phyloP scores from a whole-genome alignment of 139 green algal genomes.

The Chlorella sorokiniana region DNA sequence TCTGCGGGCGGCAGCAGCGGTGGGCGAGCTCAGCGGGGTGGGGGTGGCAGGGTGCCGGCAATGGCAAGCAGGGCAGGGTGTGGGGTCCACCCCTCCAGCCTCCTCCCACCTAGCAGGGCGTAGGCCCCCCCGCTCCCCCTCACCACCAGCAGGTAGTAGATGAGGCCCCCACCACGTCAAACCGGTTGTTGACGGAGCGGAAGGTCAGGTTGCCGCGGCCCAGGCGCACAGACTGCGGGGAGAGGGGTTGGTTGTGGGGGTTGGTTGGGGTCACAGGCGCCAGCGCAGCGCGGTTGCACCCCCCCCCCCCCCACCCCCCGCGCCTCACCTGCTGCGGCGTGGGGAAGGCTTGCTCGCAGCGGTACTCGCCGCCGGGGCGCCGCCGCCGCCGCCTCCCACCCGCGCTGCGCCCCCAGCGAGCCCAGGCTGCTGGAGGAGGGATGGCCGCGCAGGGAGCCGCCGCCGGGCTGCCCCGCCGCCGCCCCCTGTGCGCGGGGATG shows the following conservation, averaged over 20 bases:
- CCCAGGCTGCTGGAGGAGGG: constrained; percentile 34
- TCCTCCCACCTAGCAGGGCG: neutral
- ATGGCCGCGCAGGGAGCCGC: constrained; percentile 7
- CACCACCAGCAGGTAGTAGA: constrained; percentile 88
- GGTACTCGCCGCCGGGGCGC: constrained; percentile 64
- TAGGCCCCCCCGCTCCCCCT: neutral
- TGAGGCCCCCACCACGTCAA: constrained; percentile 84
- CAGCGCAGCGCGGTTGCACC: neutral
- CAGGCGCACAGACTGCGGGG: constrained; percentile 55
- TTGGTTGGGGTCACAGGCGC: neutral
- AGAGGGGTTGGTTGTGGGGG: neutral
- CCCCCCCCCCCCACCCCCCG: neutral
- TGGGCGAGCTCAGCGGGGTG: neutral
- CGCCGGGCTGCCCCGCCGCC: neutral
- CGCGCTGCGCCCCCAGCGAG: neutral
- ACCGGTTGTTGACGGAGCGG: constrained; percentile 73
- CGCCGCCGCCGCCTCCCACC: neutral
- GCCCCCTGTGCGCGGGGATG: constrained; percentile 9
- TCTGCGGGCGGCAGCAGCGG: constrained; percentile 22
- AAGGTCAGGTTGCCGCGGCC: constrained; percentile 79
- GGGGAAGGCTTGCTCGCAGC: constrained; percentile 71
- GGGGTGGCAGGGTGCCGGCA: neutral
- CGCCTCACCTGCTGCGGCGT: constrained; percentile 24
- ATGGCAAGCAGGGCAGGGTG: neutral
- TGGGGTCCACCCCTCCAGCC: neutral